Base-by-base conservation (phyloP, 345 rosid species). In the Boechera retrofracta region DNA sequence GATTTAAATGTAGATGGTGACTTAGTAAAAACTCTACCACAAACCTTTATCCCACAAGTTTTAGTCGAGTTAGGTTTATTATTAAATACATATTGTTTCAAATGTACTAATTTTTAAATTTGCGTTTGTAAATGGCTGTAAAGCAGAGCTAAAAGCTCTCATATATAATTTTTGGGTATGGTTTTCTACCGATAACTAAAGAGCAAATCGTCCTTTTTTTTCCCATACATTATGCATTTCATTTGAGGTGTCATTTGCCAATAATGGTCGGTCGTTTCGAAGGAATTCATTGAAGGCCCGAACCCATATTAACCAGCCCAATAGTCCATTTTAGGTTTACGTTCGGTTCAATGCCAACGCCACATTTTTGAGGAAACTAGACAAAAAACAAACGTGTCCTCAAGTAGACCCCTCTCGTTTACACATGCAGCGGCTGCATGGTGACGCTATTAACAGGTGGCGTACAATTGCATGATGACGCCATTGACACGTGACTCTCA, bases 381-480 rank as follows among this genome's bases (percentile, higher is more conserved):
- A 70, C 64, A 64, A 48, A 38, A 29, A 66, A 77, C 48, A 48
- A 72, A 71, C 81, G 81, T 78, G 81, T 78, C 81, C 54, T 39
- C 31, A 29, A 52, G 10, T 13, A 51, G 31, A 65, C 71, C 32
- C 41, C n/a, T 49, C 56, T 58, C 32, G 62, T 72, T 58, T 38
- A 78, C 81, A 78, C 81, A 51, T 78, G 81, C 77, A 72, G 6
- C 13, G 6, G 12, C 81, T 78, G 81, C 81, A 78, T 78, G 81
- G 63, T 65, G 73, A 78, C 55, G 71, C 45, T 54, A 65, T 9
- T 47, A 65, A 64, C 81, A 78, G 77, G 81, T 72, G 77, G 39
- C 55, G 11, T 10, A 15, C 24, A 1, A 49, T 10, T 77, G 68
- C 81, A 77, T 72, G 81, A 72, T 39, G 67, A 58, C 48, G 33